phyloP scores from a whole-genome alignment of 345 rosid genomes.

The Murraya paniculata region DNA sequence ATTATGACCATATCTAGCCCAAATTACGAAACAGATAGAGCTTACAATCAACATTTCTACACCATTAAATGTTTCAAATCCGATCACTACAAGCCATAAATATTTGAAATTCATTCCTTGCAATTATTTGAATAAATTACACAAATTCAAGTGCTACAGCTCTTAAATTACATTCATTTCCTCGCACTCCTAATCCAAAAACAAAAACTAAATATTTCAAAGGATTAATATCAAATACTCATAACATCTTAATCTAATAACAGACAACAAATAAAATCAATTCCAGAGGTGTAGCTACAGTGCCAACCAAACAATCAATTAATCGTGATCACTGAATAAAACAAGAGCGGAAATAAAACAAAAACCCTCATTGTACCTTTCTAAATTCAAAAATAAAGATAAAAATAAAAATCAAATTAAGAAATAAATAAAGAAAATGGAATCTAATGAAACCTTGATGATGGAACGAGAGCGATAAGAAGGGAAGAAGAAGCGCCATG shows the following conservation, averaged over 20 bases:
- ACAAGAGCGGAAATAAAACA: slow-evolving; percentile 1
- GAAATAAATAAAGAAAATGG: neutral
- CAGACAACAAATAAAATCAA: slow-evolving; percentile 4
- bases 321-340: slow-evolving; percentile 3
- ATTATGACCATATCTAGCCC: neutral
- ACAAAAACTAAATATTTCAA: neutral
- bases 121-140: neutral
- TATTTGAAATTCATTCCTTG: neutral
- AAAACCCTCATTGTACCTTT: neutral
- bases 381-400: neutral
- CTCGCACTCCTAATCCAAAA: neutral
- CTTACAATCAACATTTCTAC: neutral
- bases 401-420: neutral
- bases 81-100: neutral
- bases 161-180: neutral
- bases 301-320: neutral
- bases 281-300: neutral
- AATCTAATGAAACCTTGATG: slow-evolving; percentile 34
- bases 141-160: neutral
- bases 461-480: slow-evolving; percentile 41
- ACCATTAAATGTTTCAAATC: neutral
- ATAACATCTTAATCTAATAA: neutral
- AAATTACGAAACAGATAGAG: neutral
- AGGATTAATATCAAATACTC: neutral
- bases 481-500: slow-evolving; percentile 78